A percentile compares a stretch with the other conserved stretches of the same genome.
phyloP scores from a whole-genome alignment of 768 basidiomycete genomes.

The Lyophyllum decastes region DNA sequence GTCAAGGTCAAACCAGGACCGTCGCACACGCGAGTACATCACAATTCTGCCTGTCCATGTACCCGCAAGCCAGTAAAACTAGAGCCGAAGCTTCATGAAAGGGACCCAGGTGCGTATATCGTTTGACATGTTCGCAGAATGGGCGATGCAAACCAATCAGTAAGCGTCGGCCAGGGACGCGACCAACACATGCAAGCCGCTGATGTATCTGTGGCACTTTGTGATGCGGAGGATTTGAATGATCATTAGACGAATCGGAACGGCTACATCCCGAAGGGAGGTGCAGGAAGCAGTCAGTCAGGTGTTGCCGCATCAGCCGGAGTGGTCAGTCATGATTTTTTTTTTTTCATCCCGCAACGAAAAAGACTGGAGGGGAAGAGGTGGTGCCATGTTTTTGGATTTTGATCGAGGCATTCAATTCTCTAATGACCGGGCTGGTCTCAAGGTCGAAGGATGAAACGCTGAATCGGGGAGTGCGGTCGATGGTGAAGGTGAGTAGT shows the following conservation, averaged over 20 bases:
- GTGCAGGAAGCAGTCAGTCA: neutral
- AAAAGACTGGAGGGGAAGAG: neutral
- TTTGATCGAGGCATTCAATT: neutral
- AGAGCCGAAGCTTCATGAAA: neutral
- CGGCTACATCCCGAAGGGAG: neutral
- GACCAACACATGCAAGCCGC: neutral
- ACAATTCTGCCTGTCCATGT: neutral
- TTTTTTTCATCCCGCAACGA: no score
- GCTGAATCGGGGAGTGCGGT: neutral
- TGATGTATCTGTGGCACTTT: neutral
- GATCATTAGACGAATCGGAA: neutral
- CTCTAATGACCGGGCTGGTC: neutral
- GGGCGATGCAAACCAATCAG: neutral
- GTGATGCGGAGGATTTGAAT: neutral
- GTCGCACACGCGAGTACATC: neutral
- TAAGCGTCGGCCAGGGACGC: neutral
- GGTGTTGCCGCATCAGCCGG: neutral
- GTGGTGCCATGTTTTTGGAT: neutral
- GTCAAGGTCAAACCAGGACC: neutral
- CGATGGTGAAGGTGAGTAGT: neutral
- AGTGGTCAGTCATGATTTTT: neutral
- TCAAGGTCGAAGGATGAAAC: neutral
- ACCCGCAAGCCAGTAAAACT: neutral
- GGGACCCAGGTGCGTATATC: neutral
- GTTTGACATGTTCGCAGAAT: neutral